Conservation (phyloP, 1,284 basidiomycete species). For the Sanghuangporus sanghuang region DNA sequence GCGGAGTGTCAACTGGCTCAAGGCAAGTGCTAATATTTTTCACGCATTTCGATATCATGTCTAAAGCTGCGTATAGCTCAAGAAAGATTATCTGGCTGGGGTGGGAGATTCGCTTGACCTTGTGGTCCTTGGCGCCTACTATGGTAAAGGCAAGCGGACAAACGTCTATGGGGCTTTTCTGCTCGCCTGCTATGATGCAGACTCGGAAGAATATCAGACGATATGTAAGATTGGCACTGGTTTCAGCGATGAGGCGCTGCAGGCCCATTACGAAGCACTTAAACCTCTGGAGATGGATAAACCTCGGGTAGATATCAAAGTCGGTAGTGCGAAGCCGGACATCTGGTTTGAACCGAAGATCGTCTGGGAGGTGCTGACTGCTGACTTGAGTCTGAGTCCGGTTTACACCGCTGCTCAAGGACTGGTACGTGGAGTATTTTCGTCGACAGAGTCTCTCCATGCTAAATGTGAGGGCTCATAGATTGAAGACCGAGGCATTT, state of each 20-base stretch:
- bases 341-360: slow-evolving; percentile 93
- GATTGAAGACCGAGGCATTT: slow-evolving; percentile 88
- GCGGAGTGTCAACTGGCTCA: slow-evolving; percentile 96
- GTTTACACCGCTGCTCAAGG: slow-evolving; percentile 98
- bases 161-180: slow-evolving; percentile 95
- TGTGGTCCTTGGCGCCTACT: slow-evolving; percentile 94
- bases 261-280: slow-evolving; percentile 79
- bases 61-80: slow-evolving; percentile 53
- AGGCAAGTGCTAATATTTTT: slow-evolving; percentile 46
- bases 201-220: slow-evolving; percentile 89
- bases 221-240: slow-evolving; percentile 99
- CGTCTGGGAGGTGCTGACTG: slow-evolving; percentile 98
- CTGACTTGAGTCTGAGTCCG: slow-evolving; percentile 94
- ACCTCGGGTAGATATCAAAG: slow-evolving; percentile 72
- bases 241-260: slow-evolving; percentile 89
- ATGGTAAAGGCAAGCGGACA: slow-evolving; percentile 97
- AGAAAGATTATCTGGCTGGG: slow-evolving; percentile 97
- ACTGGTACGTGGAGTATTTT: slow-evolving; percentile 50
- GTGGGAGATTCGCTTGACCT: slow-evolving; percentile 97
- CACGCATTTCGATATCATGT: not conserved
- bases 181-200: slow-evolving; percentile 89
- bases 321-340: slow-evolving; percentile 89
- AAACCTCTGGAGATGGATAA: slow-evolving; percentile 72
- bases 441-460: slow-evolving; percentile 6
- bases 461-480: slow-evolving; percentile 26